Base-by-base conservation (phyloP, 2,329 filamentous ascomycete genomes). In the Colletotrichum camelliae region DNA sequence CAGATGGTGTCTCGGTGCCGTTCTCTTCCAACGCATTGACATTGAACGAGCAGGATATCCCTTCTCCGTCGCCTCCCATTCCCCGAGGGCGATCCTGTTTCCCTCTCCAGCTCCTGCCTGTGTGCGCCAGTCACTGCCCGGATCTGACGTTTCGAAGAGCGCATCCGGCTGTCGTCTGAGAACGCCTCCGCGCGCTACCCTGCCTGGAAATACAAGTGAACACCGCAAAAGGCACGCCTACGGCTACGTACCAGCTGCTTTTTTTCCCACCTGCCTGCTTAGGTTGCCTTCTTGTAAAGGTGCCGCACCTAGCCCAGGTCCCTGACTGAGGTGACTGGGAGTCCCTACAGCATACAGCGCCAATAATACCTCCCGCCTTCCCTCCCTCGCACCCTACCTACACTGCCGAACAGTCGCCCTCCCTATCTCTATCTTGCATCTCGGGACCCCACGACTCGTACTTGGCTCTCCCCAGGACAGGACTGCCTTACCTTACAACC, bases 1-100 rank as follows among this genome's bases (percentile, higher is more conserved):
- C 81, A 82, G 82, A 83, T 83, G 82, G 85, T 86, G 86, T 86
- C 84, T 86, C 82, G 80, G 81, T 80, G 77, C 73, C 74, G 75
- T 77, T 80, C 66, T 67, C 60, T 61, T 71, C 70, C 71, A 77
- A 35, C 69, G 76, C 76, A 77, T 77, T 75, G 74, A 72, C 76
- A 43, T 55, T 61, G 27, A 62, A 33, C 60, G 60, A 61, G 69
- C 60, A 73, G 65, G 71, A 70, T 75, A 62, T 76, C 67, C 67
- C 71, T 62, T 70, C 61, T 71, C 35, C 37, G 24, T 62, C 35
- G 39, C 33, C 61, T 70, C 71, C 31, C 31, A 48, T 39, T 55
- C 52, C 43, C 48, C 60, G 71, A 69, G 37, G 66, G 27, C 66
- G 48, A 71, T 75, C 74, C 66, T 76, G 74, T 70, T 67, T 75